Base-by-base conservation (phyloP, 371 early-diverging fungal species). In the Choanephora cucurbitarum region DNA sequence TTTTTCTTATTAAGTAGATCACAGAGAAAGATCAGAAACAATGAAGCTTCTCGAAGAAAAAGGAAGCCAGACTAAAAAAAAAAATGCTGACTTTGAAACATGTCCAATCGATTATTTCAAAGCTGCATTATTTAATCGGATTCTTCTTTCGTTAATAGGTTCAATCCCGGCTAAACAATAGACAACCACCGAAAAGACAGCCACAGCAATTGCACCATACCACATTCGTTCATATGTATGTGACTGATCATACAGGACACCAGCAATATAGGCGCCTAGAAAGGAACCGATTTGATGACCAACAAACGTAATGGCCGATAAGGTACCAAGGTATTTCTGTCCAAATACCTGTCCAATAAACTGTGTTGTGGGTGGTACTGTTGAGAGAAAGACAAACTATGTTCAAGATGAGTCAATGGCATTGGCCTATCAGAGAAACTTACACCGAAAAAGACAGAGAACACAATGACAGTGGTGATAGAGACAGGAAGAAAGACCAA, bases 391-490 rank as follows among this genome's bases (percentile, higher is more conserved):
- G 2, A 66, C 13, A 18, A 68, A 44, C 72, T 72, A 55, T n/a
- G 53, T 37, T n/a, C n/a, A n/a, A n/a, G n/a, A n/a, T n/a, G n/a
- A n/a, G n/a, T n/a, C n/a, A n/a, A n/a, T n/a, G n/a, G n/a, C n/a
- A n/a, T n/a, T n/a, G n/a, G 24, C 10, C 17, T 49, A 44, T 22
- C 13, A 50, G 3, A 40, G 18, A 37, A 28, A 60, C 81, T 66
- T 57, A 82, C 82, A 5, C 84, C 84, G 61, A 82, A 72, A 22
- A 83, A 80, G 31, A 81, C 77, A 7, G 81, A 62, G 32, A 79
- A 79, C 11, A 80, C 69, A 11, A 69, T 42, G 0, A 64, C 64
- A 2, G 62, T 67, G 1, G 62, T 55, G 6, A 67, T 22, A 0
- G 73, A 67, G 1, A 60, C 28, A 11, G 66, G 67, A 22, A 61